phyloP scores from a whole-genome alignment of 768 basidiomycete genomes.

The Leucogyrophana mollusca region DNA sequence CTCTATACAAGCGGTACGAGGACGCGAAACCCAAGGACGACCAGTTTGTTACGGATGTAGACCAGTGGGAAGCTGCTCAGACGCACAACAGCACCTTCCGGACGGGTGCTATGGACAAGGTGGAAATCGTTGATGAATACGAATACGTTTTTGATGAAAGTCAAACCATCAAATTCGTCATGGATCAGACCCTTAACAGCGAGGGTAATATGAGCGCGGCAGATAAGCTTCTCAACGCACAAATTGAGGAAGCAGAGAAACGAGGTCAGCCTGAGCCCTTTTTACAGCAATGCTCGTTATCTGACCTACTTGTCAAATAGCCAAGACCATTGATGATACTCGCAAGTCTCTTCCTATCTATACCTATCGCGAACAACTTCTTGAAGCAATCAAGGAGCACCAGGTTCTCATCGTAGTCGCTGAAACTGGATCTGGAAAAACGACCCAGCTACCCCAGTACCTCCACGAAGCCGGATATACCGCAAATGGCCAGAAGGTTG shows the following conservation, averaged over 20 bases:
- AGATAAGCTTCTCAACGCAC: constrained; percentile 79
- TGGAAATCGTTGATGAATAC: constrained; percentile 77
- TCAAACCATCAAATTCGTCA: constrained; percentile 93
- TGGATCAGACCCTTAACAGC: constrained; percentile 74
- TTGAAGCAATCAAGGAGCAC: constrained; percentile 85
- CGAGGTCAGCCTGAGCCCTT: constrained; percentile 56
- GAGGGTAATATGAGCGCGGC: constrained; percentile 74
- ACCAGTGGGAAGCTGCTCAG: constrained; percentile 96
- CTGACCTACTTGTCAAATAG: constrained; percentile 35
- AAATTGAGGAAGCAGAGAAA: constrained; percentile 90
- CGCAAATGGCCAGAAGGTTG: constrained; percentile 76
- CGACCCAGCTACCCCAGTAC: constrained; percentile 97
- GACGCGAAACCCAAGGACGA: constrained; percentile 91
- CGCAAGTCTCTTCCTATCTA: constrained; percentile 94
- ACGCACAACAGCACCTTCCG: constrained; percentile 86
- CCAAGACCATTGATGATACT: constrained; percentile 88
- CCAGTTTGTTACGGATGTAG: constrained; percentile 94
- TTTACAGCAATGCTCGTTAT: background rate
- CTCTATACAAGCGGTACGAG: constrained; percentile 91
- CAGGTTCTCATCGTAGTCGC: constrained; percentile 98
- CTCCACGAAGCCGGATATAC: constrained; percentile 98
- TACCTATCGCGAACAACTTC: constrained; percentile 81
- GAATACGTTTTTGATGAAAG: constrained; percentile 99
- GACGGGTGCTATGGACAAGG: constrained; percentile 90
- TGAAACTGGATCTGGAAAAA: constrained; percentile 98